phyloP scores from a whole-genome alignment of 2,329 filamentous ascomycete genomes.

The Ceratocystis papillata region DNA sequence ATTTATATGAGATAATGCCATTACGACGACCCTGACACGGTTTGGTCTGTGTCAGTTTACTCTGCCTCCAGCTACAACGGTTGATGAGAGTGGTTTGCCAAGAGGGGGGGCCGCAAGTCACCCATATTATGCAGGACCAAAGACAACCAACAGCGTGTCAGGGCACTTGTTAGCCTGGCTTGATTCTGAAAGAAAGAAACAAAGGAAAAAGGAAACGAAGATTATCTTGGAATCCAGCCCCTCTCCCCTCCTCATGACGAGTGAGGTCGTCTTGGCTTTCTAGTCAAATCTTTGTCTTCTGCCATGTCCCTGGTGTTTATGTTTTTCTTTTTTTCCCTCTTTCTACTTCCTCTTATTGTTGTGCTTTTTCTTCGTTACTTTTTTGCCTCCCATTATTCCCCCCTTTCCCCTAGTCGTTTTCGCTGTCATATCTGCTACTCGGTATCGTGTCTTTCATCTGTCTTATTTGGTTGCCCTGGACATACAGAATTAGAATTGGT shows the following conservation, averaged over 20 bases:
- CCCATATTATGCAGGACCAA: neutral
- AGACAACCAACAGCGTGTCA: neutral
- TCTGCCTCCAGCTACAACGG: neutral
- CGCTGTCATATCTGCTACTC: neutral
- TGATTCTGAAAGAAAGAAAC: neutral
- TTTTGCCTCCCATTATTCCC: conserved; percentile 5
- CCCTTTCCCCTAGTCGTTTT: neutral
- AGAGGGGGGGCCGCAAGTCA: no score
- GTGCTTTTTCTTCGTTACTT: neutral
- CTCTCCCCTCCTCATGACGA: neutral
- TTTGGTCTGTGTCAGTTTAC: neutral
- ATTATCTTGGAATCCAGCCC: neutral
- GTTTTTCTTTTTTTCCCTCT: neutral
- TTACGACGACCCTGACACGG: neutral
- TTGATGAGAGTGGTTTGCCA: neutral
- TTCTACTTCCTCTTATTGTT: neutral
- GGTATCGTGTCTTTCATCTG: neutral
- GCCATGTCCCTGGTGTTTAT: neutral
- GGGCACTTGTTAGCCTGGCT: neutral
- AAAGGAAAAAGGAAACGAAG: neutral
- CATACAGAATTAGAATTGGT: neutral
- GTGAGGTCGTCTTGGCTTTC: neutral
- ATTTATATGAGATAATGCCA: neutral
- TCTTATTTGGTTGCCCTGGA: neutral
- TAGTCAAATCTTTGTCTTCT: neutral